Evolutionary conservation across 2,329 filamentous ascomycete species (phyloP).

Genomic region (Diaporthe capsici): DNA sequence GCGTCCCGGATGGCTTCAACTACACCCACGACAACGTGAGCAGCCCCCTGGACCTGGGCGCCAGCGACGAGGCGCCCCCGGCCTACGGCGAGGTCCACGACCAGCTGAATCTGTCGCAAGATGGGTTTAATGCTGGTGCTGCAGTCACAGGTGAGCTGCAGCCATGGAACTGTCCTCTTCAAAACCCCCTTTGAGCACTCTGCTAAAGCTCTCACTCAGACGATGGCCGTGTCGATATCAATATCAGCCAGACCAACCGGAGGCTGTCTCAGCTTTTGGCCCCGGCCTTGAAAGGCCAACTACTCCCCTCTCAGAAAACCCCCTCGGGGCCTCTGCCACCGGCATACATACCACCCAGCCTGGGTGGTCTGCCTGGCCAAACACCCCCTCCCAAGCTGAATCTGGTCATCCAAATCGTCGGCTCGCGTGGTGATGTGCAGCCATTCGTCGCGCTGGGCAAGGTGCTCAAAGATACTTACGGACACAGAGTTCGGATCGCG

Average conservation of each 20-base stretch:
- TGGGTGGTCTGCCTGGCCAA: constrained; percentile 74
- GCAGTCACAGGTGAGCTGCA: constrained; percentile 64
- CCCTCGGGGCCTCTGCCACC: constrained; percentile 67
- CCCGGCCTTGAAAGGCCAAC: constrained; percentile 72
- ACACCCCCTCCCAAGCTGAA: constrained; percentile 72
- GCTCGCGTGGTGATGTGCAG: constrained; percentile 82
- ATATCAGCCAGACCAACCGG: constrained; percentile 79
- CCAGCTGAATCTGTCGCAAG: constrained; percentile 71
- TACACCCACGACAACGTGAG: constrained; percentile 41
- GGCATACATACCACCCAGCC: constrained; percentile 79
- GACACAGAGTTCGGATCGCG: constrained; percentile 80
- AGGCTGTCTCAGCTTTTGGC: constrained; percentile 77
- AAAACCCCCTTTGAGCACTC: background rate
- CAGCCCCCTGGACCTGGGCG: constrained; percentile 56
- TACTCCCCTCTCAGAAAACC: constrained; percentile 60
- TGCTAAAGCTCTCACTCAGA: constrained; percentile 57
- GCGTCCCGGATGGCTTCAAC: constrained; percentile 55
- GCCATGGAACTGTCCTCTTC: constrained; percentile 23
- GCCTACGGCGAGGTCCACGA: constrained; percentile 72
- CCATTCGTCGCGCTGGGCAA: constrained; percentile 81
- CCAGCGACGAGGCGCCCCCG: constrained; percentile 62
- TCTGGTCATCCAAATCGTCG: constrained; percentile 82
- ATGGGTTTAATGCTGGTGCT: constrained; percentile 74
- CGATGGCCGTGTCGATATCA: constrained; percentile 85
- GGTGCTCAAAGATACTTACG: constrained; percentile 73